phyloP scores from a whole-genome alignment of 192 early-diverging fungal genomes.

The Rhizophlyctis rosea region DNA sequence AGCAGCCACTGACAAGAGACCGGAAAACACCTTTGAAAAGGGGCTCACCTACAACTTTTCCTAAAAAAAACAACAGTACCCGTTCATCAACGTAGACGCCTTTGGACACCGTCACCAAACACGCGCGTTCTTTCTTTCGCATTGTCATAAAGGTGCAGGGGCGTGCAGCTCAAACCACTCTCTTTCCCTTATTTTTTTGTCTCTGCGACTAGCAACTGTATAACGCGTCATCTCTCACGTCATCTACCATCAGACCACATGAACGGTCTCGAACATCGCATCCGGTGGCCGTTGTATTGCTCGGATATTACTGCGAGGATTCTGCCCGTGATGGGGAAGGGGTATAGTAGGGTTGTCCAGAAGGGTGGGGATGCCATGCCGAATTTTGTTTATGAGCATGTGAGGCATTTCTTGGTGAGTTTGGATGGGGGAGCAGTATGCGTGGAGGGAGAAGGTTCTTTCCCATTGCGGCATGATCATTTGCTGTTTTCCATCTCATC shows the following conservation, averaged over 20 bases:
- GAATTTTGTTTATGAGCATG: background rate
- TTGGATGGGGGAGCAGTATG: background rate
- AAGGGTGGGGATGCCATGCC: background rate
- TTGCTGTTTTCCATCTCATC: background rate
- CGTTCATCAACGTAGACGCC: constrained; percentile 41
- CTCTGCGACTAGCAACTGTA: background rate
- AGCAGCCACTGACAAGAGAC: background rate
- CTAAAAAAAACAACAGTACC: constrained; percentile 33
- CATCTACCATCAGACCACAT: constrained; percentile 38
- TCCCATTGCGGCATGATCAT: background rate
- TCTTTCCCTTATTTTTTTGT: background rate
- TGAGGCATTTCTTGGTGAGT: constrained; percentile 1
- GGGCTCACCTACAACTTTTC: background rate
- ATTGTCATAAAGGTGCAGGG: constrained; percentile 44
- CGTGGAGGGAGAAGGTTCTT: background rate
- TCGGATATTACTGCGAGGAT: constrained; percentile 44
- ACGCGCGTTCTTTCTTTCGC: constrained; percentile 38
- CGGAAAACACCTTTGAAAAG: background rate
- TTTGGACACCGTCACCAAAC: constrained; percentile 26
- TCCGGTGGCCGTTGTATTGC: constrained; percentile 44
- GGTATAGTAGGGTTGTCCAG: constrained; percentile 4
- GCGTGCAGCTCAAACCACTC: background rate
- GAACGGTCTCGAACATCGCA: constrained; percentile 28
- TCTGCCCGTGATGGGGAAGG: constrained; percentile 25
- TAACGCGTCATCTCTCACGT: background rate